Percentiles rank a stretch among this genome's conserved stretches.
These are phyloP conservation scores for Allium sativum DNA, from an alignment of 106 monocot species.

Conservation along the genomic window DNA sequence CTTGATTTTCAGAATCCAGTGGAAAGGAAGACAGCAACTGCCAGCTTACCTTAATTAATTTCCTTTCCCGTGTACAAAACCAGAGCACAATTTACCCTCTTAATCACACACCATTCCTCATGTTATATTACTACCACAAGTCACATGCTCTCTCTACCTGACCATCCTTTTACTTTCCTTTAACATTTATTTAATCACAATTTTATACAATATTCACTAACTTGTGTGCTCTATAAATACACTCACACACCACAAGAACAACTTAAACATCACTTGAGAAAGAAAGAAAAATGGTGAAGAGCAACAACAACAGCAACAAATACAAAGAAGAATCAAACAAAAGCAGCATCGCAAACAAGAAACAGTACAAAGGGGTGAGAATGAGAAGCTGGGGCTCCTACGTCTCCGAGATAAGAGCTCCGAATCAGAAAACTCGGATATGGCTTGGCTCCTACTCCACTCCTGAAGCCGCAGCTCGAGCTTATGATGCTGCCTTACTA, in stretches of 20 bases:
- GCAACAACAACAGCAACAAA: slow-evolving; percentile 8
- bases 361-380: slow-evolving; percentile 24
- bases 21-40: not conserved
- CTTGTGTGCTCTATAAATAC: not conserved
- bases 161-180: not conserved
- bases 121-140: not conserved
- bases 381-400: slow-evolving; percentile 24
- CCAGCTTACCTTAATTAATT: not conserved
- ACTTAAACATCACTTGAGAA: not conserved
- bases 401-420: slow-evolving; percentile 23
- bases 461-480: slow-evolving; percentile 19
- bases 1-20: not conserved
- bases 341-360: not conserved
- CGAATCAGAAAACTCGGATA: slow-evolving; percentile 20
- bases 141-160: not conserved
- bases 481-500: slow-evolving; percentile 21
- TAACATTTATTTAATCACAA: not conserved
- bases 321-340: not conserved
- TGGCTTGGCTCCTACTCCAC: slow-evolving; percentile 27
- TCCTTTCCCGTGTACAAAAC: not conserved
- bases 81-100: not conserved
- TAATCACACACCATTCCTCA: not conserved
- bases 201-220: not conserved
- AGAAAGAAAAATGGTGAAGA: slow-evolving; percentile 13
- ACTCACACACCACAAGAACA: not conserved